Base-by-base conservation (phyloP, 257 asterid species). In the Nyctanthes arbortristis region DNA sequence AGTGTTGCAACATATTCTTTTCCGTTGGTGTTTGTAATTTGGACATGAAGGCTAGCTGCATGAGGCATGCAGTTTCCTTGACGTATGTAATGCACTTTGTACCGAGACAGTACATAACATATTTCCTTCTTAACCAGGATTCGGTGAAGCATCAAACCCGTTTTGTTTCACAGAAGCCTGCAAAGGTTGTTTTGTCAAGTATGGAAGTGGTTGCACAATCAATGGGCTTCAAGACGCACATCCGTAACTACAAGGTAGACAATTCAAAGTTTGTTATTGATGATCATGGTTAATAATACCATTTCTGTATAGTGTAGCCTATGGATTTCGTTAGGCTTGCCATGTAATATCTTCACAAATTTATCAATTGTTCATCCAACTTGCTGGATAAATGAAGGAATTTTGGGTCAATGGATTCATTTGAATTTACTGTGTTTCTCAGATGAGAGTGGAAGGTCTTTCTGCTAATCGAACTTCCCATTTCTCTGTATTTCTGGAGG, bases 191-290 rank as follows among this genome's bases (percentile, higher is more conserved):
- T 66, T 75, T 94, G 57, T 89, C 97, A 3, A 94, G 86, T 73
- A 91, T 94, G 99, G 99, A 94, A 89, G 97, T 94, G 74, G 97
- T 91, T 69, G 96, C 95, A 20, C 97, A 94, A 75, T 94, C 99
- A 29, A 89, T 94, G 99, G 95, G 99, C 78, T 94, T 87, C 89
- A 94, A 94, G 81, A 94, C 97, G 7, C 99, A 94, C 73, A 94
- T 89, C 54, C 96, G 97, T 7, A 94, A 89, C 76, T 94, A 79
- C 74, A 94, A 94, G 99, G 99, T 91, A 59, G 77, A 69, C 60
- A 12, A 57, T 37, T 61, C 33, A 24, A 29, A 69, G n/a, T n/a
- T 40, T 13, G 39, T 52, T 54, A 47, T 18, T 31, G 27, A 12
- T 56, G 57, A 20, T 28, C 43, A 47, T 36, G 39, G 25, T 64